A percentile compares a stretch with the other conserved stretches of the same genome.
Evolutionary conservation across 306 rosid genomes (phyloP).

Genomic region (Inga leiocalycina): DNA sequence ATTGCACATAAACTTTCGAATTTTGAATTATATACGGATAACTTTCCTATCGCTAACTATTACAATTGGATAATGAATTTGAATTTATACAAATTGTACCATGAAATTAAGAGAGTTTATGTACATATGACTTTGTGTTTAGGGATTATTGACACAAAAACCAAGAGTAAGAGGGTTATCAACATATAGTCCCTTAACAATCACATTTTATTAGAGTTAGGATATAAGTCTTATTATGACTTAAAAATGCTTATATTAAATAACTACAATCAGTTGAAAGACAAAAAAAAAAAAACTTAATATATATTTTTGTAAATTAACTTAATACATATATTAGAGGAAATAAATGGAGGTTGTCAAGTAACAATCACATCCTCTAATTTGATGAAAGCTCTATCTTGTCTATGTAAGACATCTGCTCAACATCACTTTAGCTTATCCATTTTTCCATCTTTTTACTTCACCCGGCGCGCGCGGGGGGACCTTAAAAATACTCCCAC

Average conservation of each 20-base stretch:
- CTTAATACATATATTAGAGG: not conserved
- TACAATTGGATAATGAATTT: not conserved
- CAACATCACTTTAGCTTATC: not conserved
- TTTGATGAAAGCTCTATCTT: not conserved
- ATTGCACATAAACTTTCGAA: not conserved
- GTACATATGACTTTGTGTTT: not conserved
- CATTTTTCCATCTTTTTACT: no score
- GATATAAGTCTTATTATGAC: no score
- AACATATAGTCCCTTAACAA: not conserved
- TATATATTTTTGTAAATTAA: not conserved
- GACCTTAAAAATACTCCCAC: no score
- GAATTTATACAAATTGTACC: not conserved
- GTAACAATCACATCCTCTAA: not conserved
- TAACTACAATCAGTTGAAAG: not conserved
- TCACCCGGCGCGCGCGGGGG: no score
- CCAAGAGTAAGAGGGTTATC: not conserved
- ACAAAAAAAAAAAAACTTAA: not conserved
- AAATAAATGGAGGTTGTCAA: not conserved
- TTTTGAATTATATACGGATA: not conserved
- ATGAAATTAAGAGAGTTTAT: not conserved
- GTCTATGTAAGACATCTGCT: not conserved
- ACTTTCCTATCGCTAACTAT: not conserved
- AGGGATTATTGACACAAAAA: not conserved
- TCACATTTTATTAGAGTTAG: not conserved
- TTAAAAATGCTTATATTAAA: not conserved